These are phyloP conservation scores for Termitomyces sp. DNA, from an alignment of 768 basidiomycete species.

Conservation along the genomic window DNA sequence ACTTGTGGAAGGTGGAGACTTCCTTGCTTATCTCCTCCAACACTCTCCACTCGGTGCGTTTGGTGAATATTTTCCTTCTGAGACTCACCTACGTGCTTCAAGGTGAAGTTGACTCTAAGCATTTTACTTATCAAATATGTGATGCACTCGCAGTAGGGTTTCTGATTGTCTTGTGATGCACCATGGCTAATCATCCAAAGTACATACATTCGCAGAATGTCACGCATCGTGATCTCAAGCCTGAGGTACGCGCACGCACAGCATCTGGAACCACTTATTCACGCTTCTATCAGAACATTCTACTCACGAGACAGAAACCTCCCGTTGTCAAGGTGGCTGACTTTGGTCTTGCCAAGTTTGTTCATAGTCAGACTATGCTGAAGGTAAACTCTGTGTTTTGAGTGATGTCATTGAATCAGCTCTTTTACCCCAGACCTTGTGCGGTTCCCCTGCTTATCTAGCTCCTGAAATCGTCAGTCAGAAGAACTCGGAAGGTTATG, in stretches of 20 bases:
- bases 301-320: slow-evolving; percentile 63
- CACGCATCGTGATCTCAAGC: slow-evolving; percentile 92
- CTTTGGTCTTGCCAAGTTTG: slow-evolving; percentile 91
- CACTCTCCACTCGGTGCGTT: slow-evolving; percentile 53
- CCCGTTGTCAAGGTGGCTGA: slow-evolving; percentile 87
- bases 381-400: slow-evolving; percentile 37
- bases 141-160: slow-evolving; percentile 60
- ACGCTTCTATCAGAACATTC: slow-evolving; percentile 54
- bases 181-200: slow-evolving; percentile 16
- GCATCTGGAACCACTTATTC: not conserved
- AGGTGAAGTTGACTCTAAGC: slow-evolving; percentile 53
- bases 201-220: slow-evolving; percentile 73
- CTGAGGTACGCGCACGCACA: slow-evolving; percentile 45
- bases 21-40: slow-evolving; percentile 71
- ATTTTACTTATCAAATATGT: slow-evolving; percentile 83
- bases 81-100: slow-evolving; percentile 1
- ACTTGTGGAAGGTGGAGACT: slow-evolving; percentile 80
- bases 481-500: slow-evolving; percentile 63
- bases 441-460: slow-evolving; percentile 84
- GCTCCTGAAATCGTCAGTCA: slow-evolving; percentile 22
- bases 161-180: not conserved
- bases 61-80: not conserved
- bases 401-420: not conserved
- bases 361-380: slow-evolving; percentile 71
- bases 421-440: slow-evolving; percentile 65